Conservation (phyloP, 192 early-diverging fungal species). For the Entophlyctis luteolus region DNA sequence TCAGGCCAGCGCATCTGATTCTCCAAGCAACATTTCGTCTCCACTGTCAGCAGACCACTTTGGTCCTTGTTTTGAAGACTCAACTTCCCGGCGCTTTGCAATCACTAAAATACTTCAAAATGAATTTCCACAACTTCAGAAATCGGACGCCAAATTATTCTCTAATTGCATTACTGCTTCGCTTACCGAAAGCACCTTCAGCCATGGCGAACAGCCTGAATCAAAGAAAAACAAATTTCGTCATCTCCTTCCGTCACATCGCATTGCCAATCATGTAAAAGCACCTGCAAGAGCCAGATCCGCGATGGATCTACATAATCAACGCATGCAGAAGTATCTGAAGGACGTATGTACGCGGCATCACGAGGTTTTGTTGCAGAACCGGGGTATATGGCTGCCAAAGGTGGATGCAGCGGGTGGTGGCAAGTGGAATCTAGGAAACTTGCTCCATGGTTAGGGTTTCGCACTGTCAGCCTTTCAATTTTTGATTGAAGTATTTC, state of each 20-base stretch:
- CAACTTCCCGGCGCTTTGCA: too few relatives aligned
- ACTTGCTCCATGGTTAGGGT: constrained; percentile 13
- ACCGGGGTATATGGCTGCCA: constrained; percentile 17
- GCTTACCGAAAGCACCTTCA: too few relatives aligned
- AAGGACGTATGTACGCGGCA: constrained; percentile 13
- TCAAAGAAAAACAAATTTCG: background rate
- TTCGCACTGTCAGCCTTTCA: background rate
- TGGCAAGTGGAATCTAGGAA: constrained; percentile 22
- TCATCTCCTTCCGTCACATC: constrained; percentile 8
- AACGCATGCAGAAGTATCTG: constrained; percentile 13
- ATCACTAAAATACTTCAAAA: too few relatives aligned
- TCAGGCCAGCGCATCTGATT: too few relatives aligned
- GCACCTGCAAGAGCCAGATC: background rate
- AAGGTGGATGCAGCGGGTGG: background rate
- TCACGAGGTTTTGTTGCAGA: constrained; percentile 4
- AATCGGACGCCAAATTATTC: too few relatives aligned
- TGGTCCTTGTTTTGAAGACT: too few relatives aligned
- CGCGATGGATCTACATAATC: background rate
- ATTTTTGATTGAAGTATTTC: background rate
- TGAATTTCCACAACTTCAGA: too few relatives aligned
- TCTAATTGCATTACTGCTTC: too few relatives aligned
- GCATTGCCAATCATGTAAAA: too few relatives aligned
- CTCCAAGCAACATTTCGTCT: too few relatives aligned
- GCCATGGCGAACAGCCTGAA: too few relatives aligned
- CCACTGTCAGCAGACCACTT: too few relatives aligned